Evolutionary conservation across 1,284 basidiomycete species (phyloP), one percentile per base, ranked within the genome.

Genomic region (Ganoderma leucocontextum): DNA sequence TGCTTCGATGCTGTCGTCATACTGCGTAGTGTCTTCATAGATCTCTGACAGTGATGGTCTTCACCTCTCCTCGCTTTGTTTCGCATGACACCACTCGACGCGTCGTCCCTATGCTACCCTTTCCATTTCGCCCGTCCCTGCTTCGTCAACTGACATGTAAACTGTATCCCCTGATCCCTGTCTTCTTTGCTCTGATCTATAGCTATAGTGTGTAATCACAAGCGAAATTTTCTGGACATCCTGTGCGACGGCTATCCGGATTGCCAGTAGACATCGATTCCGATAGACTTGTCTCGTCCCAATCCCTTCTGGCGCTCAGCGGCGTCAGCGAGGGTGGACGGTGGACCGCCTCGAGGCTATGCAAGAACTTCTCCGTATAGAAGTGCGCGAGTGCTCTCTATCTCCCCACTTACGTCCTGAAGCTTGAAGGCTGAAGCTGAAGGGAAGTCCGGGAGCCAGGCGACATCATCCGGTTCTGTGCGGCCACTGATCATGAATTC

Each of bases 271-370:
- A 33, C n/a, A 33, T 53, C 25, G 25, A 53, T 33, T 33, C 15
- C 13, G 47, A 25, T 12, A 55, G 52, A 17, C n/a, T n/a, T n/a
- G n/a, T n/a, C n/a, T n/a, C n/a, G n/a, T n/a, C n/a, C n/a, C n/a
- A n/a, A n/a, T n/a, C n/a, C n/a, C n/a, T n/a, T n/a, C n/a, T n/a
- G n/a, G n/a, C n/a, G n/a, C n/a, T n/a, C n/a, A n/a, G n/a, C n/a
- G n/a, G n/a, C 44, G n/a, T 6, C 1, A 22, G 9, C 22, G 47
- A 52, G 4, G 22, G 47, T 52, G 47, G 47, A 52, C 22, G 13
- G 22, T 13, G 58, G 25, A 58, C 55, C 9, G 55, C 36, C 44
- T 62, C 33, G 33, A 49, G 62, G 62, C 62, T 36, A 53, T 63
- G 36, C 42, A 53, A 55, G 62, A 55, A 49, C 22, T n/a, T n/a